Conservation (phyloP, 352 stramenopile genomes). For the Phytophthora ramorum region DNA sequence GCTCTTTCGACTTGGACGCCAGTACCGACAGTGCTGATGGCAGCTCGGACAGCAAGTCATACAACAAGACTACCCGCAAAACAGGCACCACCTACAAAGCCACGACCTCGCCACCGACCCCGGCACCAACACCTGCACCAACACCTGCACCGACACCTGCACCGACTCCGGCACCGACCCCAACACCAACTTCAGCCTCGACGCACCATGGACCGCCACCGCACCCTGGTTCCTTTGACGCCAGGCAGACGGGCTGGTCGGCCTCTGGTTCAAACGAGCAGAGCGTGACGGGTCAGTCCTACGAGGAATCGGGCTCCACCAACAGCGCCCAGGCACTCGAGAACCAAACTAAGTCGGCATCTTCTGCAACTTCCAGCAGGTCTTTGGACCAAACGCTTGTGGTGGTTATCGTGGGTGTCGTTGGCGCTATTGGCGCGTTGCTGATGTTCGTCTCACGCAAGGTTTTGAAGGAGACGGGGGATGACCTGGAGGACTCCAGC, state of each 20-base stretch:
- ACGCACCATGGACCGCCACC: neutral
- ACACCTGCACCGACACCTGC: slow-evolving; percentile 7
- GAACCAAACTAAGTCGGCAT: slow-evolving; percentile 24
- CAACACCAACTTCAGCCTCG: slow-evolving; percentile 2
- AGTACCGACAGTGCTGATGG: slow-evolving; percentile 11
- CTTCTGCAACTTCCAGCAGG: slow-evolving; percentile 22
- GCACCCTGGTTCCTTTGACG: slow-evolving; percentile 10
- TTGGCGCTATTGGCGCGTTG: slow-evolving; percentile 58
- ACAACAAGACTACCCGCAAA: slow-evolving; percentile 9
- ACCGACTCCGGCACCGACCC: slow-evolving; percentile 12
- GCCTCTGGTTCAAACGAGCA: slow-evolving; percentile 11
- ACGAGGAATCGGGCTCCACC: slow-evolving; percentile 7
- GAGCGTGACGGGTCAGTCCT: slow-evolving; percentile 17
- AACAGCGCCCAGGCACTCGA: slow-evolving; percentile 23
- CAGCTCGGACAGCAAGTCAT: slow-evolving; percentile 18
- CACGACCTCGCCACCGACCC: neutral
- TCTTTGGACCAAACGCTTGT: slow-evolving; percentile 60
- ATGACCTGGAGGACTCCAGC: slow-evolving; percentile 37
- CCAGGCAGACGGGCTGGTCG: slow-evolving; percentile 4
- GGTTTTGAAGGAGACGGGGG: slow-evolving; percentile 56
- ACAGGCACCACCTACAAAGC: slow-evolving; percentile 8
- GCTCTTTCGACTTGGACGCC: slow-evolving; percentile 4
- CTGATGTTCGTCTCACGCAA: slow-evolving; percentile 63
- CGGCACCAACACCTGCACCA: neutral
- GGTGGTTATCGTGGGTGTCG: slow-evolving; percentile 61